A percentile compares a stretch with the other conserved stretches of the same genome.
Evolutionary conservation across 495 filamentous ascomycete species (phyloP).

Genomic region (Aspergillus nanangensis): DNA sequence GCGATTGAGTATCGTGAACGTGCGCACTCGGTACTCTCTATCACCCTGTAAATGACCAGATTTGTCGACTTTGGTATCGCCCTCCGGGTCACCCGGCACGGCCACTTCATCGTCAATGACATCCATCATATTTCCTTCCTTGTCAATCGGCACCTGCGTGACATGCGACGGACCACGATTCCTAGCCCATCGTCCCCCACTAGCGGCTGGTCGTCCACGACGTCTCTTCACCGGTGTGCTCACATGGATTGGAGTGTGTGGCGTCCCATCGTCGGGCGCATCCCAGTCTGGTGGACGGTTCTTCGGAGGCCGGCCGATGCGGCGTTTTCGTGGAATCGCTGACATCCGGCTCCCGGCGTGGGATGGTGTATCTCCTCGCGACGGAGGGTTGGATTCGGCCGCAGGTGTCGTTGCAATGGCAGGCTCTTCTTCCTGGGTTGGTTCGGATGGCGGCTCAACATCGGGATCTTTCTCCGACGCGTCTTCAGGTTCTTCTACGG

Average conservation of each 20-base stretch:
- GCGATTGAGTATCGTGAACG: slow-evolving; percentile 81
- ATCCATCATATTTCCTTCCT: slow-evolving; percentile 88
- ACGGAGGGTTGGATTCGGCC: slow-evolving; percentile 31
- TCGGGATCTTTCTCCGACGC: slow-evolving; percentile 28
- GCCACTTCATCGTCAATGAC: slow-evolving; percentile 90
- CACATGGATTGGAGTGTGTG: slow-evolving; percentile 45
- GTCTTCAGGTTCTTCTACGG: slow-evolving; percentile 24
- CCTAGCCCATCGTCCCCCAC: slow-evolving; percentile 65
- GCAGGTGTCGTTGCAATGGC: slow-evolving; percentile 31
- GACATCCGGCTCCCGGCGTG: slow-evolving; percentile 34
- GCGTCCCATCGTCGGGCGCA: slow-evolving; percentile 50
- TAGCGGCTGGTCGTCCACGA: slow-evolving; percentile 63
- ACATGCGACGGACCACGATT: slow-evolving; percentile 67
- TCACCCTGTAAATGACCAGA: slow-evolving; percentile 73
- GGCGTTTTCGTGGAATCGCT: slow-evolving; percentile 66
- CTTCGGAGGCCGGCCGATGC: slow-evolving; percentile 82
- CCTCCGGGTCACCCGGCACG: slow-evolving; percentile 80
- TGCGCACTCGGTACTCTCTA: slow-evolving; percentile 89
- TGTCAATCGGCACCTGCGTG: slow-evolving; percentile 82
- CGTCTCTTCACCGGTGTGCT: slow-evolving; percentile 60
- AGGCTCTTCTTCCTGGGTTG: slow-evolving; percentile 27
- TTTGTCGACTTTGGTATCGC: slow-evolving; percentile 90
- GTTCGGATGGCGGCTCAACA: slow-evolving; percentile 25
- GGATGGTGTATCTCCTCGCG: slow-evolving; percentile 28
- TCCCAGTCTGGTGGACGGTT: slow-evolving; percentile 76